Evolutionary conservation across 371 early-diverging fungal species (phyloP), one percentile per base, ranked within the genome.

Genomic region (Mortierella polycephala): DNA sequence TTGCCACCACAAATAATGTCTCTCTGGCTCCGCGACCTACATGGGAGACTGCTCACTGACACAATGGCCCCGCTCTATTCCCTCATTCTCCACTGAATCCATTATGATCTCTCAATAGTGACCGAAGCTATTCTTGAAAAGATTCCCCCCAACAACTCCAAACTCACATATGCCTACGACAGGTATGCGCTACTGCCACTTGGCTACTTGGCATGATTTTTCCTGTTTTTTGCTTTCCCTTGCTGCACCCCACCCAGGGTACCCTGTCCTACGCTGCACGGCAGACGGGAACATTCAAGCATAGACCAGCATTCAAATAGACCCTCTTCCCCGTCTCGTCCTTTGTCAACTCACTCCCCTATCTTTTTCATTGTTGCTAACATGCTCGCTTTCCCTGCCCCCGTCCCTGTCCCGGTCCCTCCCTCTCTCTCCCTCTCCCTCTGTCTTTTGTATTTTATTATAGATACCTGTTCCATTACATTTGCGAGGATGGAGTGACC

Each of bases 91-190:
- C 30, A 30, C 14, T 30, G 30, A 30, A 30, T 30, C 30, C 30
- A 30, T 30, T 2, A 30, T 30, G 30, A 30, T 50, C 44, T 41
- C 18, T 40, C n/a, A n/a, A n/a, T 81, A 85, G 93, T 96, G 50
- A 93, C 94, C 20, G 93, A 95, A 75, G 93, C 92, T 52, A 95
- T 97, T 68, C 88, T 96, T 42, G 94, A 92, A 71, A 95, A 95
- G 83, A 94, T 97, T 52, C 95, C 96, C 16, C 91, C 92, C 42
- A 93, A 90, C 71, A 92, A 96, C 83, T 93, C 94, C 41, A 95
- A 95, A 74, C 84, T 96, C 58, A 94, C 96, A 11, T 96, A 95
- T 75, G 95, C 94, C 47, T 95, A 95, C 73, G 96, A 96, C 83
- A 86, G 94, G 92, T 94, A 86, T 47, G 47, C 13, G 18, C 16